Base-by-base conservation (phyloP, 306 rosid species). In the Elaeagnus macrophylla region DNA sequence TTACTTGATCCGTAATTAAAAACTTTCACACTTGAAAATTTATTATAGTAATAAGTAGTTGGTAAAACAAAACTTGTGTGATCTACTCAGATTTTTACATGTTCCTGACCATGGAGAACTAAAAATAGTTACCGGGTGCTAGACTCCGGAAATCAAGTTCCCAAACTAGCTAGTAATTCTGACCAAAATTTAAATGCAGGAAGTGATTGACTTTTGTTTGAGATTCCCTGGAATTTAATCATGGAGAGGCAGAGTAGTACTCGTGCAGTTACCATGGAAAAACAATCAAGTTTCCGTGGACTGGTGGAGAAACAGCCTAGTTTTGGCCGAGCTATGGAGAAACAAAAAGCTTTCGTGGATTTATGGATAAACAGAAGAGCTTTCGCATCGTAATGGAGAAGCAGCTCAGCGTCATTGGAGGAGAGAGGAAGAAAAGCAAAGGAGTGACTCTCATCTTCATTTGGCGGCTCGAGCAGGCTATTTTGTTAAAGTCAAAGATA, bases 291-390 rank as follows among this genome's bases (percentile, higher is more conserved):
- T 58, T 58, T 58, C 53, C 14, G 36, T 13, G 63, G 60, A 39
- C 56, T 41, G 37, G 60, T 84, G 68, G 97, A 89, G 75, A 83
- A 69, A 43, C 90, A 72, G 62, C 56, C 60, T 25, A 77, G 72
- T 60, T 77, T 73, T 42, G 67, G 72, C 0, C 72, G 69, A 36
- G 81, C 44, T 5, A 74, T 79, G 67, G 81, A 72, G 48, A 79
- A 81, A 48, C 95, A 82, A 76, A 89, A 75, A 85, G 95, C 67
- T 80, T 83, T 62, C 81, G 88, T 1, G 95, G 97, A 19, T 72
- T 83, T 39, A 74, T 90, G 94, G 95, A 90, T 68, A 83, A 81
- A 64, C 85, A 79, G 76, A 79, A 75, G 67, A 79, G 85, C 57
- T 75, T 79, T 37, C 74, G 85, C 17, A 66, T 75, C 52, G 85